Conservation (phyloP, 169 alveolate species). For the Plasmodium vinckei region DNA sequence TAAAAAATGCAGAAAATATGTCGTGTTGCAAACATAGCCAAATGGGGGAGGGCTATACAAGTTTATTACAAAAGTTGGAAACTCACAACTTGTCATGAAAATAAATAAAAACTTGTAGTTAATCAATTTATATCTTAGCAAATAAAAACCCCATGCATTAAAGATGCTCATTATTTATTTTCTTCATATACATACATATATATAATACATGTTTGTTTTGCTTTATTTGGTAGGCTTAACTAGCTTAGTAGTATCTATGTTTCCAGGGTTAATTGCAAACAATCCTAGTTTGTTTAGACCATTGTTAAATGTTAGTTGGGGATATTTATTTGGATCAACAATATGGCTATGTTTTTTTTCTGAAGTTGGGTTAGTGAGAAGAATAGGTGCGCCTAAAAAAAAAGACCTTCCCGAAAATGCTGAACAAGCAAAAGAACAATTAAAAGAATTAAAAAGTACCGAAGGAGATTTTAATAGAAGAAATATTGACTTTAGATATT, state of each 20-base stretch:
- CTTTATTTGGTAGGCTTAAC: conserved; percentile 22
- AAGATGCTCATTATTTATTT: neutral
- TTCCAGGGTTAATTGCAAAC: conserved; percentile 60
- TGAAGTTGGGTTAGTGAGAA: conserved; percentile 51
- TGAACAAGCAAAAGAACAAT: conserved; percentile 51
- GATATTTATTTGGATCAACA: conserved; percentile 83
- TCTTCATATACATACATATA: neutral
- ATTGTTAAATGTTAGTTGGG: conserved; percentile 84
- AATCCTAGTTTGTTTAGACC: conserved; percentile 79
- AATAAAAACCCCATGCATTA: neutral
- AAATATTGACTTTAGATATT: conserved; percentile 41
- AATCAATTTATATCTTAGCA: neutral
- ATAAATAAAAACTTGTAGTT: neutral
- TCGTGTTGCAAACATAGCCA: neutral
- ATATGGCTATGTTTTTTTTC: conserved; percentile 78
- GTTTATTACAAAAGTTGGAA: neutral
- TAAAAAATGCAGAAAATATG: neutral
- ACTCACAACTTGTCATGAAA: neutral
- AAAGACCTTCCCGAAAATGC: conserved; percentile 43
- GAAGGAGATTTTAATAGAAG: conserved; percentile 63
- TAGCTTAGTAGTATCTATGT: conserved; percentile 73
- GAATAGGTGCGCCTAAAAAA: conserved; percentile 14
- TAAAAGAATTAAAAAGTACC: conserved; percentile 24
- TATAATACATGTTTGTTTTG: neutral
- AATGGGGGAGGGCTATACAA: neutral